phyloP scores from a whole-genome alignment of 805 yeast genomes.

The Teunomyces atbi region DNA sequence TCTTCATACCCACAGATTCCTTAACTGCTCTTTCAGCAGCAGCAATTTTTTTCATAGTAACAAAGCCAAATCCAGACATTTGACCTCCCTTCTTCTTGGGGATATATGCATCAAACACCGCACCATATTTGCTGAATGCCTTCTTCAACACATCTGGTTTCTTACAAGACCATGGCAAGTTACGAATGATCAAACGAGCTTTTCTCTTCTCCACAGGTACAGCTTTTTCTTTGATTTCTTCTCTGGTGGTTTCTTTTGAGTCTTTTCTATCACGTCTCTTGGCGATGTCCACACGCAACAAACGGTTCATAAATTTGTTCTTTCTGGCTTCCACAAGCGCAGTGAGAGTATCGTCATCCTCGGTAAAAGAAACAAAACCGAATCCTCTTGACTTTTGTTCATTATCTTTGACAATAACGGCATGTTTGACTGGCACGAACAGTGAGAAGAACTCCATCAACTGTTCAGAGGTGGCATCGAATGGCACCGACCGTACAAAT shows the following conservation, averaged over 20 bases:
- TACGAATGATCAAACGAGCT: slow-evolving; percentile 84
- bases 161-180: slow-evolving; percentile 94
- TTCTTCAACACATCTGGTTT: slow-evolving; percentile 69
- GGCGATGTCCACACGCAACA: slow-evolving; percentile 81
- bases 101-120: slow-evolving; percentile 82
- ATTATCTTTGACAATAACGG: slow-evolving; percentile 80
- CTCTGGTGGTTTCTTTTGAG: slow-evolving; percentile 5
- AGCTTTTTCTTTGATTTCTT: slow-evolving; percentile 7
- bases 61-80: slow-evolving; percentile 94
- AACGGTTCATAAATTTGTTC: slow-evolving; percentile 60
- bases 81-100: slow-evolving; percentile 86
- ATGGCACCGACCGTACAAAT: slow-evolving; percentile 84
- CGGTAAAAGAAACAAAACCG: slow-evolving; percentile 89
- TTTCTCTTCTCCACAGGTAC: slow-evolving; percentile 68
- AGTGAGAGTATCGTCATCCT: slow-evolving; percentile 76
- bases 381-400: slow-evolving; percentile 84
- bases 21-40: slow-evolving; percentile 83
- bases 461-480: slow-evolving; percentile 75
- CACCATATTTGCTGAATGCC: slow-evolving; percentile 74
- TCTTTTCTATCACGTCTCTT: slow-evolving; percentile 82
- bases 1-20: slow-evolving; percentile 68
- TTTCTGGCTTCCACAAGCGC: slow-evolving; percentile 72
- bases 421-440: slow-evolving; percentile 93
- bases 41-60: slow-evolving; percentile 76
- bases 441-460: slow-evolving; percentile 84